phyloP scores from a whole-genome alignment of 345 rosid genomes.

The Lepidium sativum region DNA sequence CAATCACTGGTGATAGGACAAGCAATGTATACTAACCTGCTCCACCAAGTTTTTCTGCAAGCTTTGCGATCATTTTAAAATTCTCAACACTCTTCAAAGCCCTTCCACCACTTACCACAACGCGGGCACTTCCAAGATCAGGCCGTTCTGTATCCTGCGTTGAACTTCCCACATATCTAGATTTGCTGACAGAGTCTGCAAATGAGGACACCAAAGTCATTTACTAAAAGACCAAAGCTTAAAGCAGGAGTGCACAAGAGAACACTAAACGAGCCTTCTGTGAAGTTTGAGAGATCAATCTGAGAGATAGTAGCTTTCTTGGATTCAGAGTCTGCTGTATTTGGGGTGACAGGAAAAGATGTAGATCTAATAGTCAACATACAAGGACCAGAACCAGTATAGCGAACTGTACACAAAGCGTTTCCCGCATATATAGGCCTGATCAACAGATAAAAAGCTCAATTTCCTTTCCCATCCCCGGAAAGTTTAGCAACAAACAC shows the following conservation, averaged over 20 bases:
- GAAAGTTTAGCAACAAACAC: not conserved
- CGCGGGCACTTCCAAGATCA: slow-evolving; percentile 86
- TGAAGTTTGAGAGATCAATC: slow-evolving; percentile 84
- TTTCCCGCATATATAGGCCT: slow-evolving; percentile 99
- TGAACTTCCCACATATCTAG: slow-evolving; percentile 57
- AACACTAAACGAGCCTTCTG: slow-evolving; percentile 51
- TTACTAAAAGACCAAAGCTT: not conserved
- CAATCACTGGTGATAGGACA: not conserved
- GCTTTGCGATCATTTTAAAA: slow-evolving; percentile 89
- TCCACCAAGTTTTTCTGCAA: slow-evolving; percentile 94
- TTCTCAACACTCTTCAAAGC: slow-evolving; percentile 86
- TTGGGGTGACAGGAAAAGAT: slow-evolving; percentile 50
- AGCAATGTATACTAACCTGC: slow-evolving; percentile 49
- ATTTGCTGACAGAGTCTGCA: slow-evolving; percentile 57
- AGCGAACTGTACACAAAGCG: slow-evolving; percentile 76
- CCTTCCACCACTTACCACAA: slow-evolving; percentile 91
- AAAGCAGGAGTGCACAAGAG: not conserved
- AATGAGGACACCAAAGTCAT: not conserved
- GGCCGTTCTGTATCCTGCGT: slow-evolving; percentile 86
- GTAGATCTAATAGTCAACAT: slow-evolving; percentile 74
- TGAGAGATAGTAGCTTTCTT: slow-evolving; percentile 64
- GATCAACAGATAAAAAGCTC: slow-evolving; percentile 9
- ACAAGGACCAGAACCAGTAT: slow-evolving; percentile 74
- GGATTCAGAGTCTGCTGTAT: slow-evolving; percentile 32
- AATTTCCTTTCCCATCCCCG: not conserved